phyloP scores from a whole-genome alignment of 768 basidiomycete species.

The Suillus subluteus region DNA sequence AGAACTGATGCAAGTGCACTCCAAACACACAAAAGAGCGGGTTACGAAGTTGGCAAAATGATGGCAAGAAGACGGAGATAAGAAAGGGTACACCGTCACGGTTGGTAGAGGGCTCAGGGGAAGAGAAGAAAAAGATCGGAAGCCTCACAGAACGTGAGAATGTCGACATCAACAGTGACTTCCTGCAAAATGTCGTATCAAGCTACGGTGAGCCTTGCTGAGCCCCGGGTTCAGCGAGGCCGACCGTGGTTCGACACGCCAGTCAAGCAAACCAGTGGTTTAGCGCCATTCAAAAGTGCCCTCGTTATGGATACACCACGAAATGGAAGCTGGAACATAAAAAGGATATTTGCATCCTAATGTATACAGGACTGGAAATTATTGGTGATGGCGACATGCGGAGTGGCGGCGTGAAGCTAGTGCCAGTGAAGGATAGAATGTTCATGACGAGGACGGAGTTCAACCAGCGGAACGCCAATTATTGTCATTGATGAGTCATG shows the following conservation, averaged over 20 bases:
- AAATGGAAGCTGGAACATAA: not conserved
- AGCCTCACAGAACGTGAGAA: not conserved
- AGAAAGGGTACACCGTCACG: not conserved
- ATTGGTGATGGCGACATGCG: not conserved
- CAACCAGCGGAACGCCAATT: too few relatives aligned
- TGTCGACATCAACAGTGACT: not conserved
- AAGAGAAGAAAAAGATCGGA: not conserved
- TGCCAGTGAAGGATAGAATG: too few relatives aligned
- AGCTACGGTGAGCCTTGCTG: not conserved
- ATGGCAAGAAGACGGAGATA: not conserved
- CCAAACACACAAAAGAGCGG: not conserved
- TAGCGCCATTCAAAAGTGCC: not conserved
- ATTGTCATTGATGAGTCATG: too few relatives aligned
- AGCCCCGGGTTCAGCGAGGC: slow-evolving; percentile 1
- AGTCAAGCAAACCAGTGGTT: not conserved
- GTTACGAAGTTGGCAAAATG: not conserved
- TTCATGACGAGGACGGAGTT: too few relatives aligned
- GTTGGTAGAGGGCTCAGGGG: not conserved
- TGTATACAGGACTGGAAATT: too few relatives aligned
- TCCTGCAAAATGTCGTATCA: not conserved
- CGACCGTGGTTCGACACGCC: not conserved
- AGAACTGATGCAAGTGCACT: not conserved
- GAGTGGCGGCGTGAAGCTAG: not conserved
- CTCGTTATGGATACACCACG: not conserved
- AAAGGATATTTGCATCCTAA: not conserved